Base-by-base conservation (phyloP, 441 rosid species). In the Breynia disticha region DNA sequence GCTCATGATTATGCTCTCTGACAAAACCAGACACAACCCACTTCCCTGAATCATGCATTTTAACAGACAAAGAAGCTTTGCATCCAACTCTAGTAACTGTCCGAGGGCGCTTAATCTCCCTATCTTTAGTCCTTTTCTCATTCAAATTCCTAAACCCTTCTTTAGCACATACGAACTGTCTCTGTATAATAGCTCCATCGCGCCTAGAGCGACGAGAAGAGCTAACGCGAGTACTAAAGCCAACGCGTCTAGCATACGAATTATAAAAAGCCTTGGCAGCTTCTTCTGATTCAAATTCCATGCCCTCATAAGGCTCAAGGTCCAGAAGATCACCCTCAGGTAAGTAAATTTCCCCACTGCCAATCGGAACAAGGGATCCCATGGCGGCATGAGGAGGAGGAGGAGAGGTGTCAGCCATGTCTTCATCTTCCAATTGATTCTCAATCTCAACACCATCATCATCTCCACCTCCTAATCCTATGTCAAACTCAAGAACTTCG, bases 81-180 rank as follows among this genome's bases (percentile, higher is more conserved):
- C 97, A 90, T 13, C 97, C 97, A 2, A 87, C 96, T 61, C 97
- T 65, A 20, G 96, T 87, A 48, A 90, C 65, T 0, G 79, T 83
- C 37, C 95, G 76, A 0, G 97, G 97, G 11, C 97, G 96, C 82
- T 90, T 90, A 63, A 87, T 90, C 82, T 90, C 97, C 67, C 95
- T 81, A 50, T 87, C 96, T 63, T 84, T 87, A 18, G 96, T 82
- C 42, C 95, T 78, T 67, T 83, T 90, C 71, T 90, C 97, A 58
- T 90, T 90, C 78, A 78, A 60, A 69, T 90, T 90, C 74, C 97
- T 74, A 61, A 80, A 82, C 2, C 95, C 94, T 66, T 91, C 97
- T 65, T 83, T 91, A 52, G 90, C 94, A 66, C 98, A 91, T 2
- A 91, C 89, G 47, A 82, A 91, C 42, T 77, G 90, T 48, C 84